Evolutionary conservation across 805 yeast genomes (phyloP), one percentile per base, ranked within the genome.

Genomic region (Barnettozyma vustinii): DNA sequence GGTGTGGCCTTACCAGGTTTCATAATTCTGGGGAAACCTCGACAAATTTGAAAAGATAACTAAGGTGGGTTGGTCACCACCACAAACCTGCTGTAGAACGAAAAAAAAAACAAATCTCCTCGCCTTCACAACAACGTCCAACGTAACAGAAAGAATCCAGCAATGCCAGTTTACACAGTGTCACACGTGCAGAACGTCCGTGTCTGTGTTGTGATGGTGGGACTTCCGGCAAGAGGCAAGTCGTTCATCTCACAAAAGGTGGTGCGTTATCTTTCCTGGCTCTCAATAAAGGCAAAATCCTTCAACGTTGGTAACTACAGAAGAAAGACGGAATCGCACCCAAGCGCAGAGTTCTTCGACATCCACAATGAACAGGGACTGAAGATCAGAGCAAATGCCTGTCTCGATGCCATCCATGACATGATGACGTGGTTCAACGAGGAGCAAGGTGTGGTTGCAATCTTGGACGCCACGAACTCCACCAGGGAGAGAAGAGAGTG

Each of bases 191-290:
- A 82, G 58, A 84, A 85, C 61, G 75, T 84, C 46, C 76, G 90
- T 54, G 81, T 88, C 26, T 88, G 96, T 70, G 96, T 88, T 37
- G 83, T 88, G 18, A 86, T 88, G 87, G 94, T 87, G 36, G 96
- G 96, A 2, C 69, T 86, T 37, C 95, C 95, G 12, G 92, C 94
- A 13, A 77, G 98, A 49, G 99, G 99, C 3, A 94, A 94, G 66
- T 86, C 96, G 3, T 83, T 90, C 66, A 92, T 94, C 53, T 90
- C 98, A 3, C 96, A 90, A 63, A 94, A 92, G 64, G 85, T 94
- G 47, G 96, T 92, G 30, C 77, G 98, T 42, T 94, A 92, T 62
- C 74, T 94, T 47, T 81, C 90, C 32, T 94, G 99, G 99, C 75
- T 92, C 37, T 85, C 96, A 2, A 86, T 94, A 49, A 80, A 79